Percentiles rank a stretch among this genome's conserved stretches.
Evolutionary conservation across 176 grass and related monocot species (phyloP).

Genomic region (Puccinellia tenuiflora): DNA sequence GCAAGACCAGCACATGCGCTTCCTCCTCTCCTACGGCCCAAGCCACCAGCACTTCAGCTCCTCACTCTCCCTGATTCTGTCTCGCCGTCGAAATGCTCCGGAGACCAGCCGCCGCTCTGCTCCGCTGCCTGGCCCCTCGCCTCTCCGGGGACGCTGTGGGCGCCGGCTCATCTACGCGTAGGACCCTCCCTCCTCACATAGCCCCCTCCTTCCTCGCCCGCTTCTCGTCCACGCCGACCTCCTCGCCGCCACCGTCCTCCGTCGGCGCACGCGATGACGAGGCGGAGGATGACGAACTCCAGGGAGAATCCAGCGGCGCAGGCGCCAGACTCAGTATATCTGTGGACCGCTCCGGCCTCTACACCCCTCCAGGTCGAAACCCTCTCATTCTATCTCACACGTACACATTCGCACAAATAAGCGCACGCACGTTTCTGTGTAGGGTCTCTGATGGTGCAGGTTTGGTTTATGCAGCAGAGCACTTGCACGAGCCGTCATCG

Average conservation of each 20-base stretch:
- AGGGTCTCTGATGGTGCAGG: slow-evolving; percentile 14
- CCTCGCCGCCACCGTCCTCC: slow-evolving; percentile 15
- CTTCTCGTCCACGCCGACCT: slow-evolving; percentile 23
- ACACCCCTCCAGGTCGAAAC: slow-evolving; percentile 57
- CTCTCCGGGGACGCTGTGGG: slow-evolving; percentile 29
- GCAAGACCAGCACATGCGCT: not conserved
- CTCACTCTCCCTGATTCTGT: not conserved
- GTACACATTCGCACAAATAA: not conserved
- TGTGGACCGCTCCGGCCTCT: slow-evolving; percentile 72
- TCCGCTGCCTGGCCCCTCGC: slow-evolving; percentile 46
- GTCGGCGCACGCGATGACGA: not conserved
- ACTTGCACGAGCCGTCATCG: slow-evolving; percentile 53
- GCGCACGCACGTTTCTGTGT: slow-evolving; percentile 2
- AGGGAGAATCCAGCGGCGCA: not conserved
- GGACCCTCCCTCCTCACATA: not conserved
- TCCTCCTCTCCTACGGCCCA: slow-evolving; percentile 8
- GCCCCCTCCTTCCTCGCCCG: slow-evolving; percentile 23
- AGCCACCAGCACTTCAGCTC: not conserved
- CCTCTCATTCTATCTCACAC: not conserved
- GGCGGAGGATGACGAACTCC: not conserved
- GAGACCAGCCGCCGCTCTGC: slow-evolving; percentile 35
- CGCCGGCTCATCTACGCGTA: not conserved
- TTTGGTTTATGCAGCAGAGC: slow-evolving; percentile 40
- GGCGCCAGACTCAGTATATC: slow-evolving; percentile 28
- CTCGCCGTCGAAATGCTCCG: slow-evolving; percentile 60